Conservation (phyloP, 768 basidiomycete species). For the Harrya chromipes region DNA sequence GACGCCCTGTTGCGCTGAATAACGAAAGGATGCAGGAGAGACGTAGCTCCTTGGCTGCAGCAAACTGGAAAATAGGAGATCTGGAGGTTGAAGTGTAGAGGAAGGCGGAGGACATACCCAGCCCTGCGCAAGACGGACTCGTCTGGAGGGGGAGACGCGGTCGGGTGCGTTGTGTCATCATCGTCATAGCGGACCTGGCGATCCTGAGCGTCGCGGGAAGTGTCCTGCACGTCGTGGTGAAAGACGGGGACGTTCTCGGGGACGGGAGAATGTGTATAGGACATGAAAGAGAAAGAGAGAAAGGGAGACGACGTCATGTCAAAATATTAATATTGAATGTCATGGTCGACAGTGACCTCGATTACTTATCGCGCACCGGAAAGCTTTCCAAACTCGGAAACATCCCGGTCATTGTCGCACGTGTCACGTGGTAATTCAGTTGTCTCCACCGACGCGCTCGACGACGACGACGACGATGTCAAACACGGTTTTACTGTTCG, state of each 20-base stretch:
- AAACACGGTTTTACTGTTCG: conserved; percentile 51
- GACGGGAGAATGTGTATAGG: not conserved
- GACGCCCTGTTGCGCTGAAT: conserved; percentile 39
- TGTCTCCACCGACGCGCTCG: conserved; percentile 10
- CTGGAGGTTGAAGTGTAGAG: not conserved
- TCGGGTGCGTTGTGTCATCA: conserved; percentile 12
- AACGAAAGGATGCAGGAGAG: conserved; percentile 25
- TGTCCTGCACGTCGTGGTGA: not conserved
- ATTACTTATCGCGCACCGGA: not conserved
- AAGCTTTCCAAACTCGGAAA: conserved; percentile 2
- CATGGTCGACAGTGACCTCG: not conserved
- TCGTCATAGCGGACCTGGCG: conserved; percentile 4
- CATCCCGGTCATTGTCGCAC: not conserved
- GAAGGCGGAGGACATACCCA: conserved; percentile 40
- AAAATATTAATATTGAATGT: too few relatives aligned
- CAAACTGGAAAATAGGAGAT: conserved; percentile 38
- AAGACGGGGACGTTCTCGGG: conserved; percentile 1
- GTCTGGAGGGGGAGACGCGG: conserved; percentile 28
- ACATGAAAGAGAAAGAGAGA: conserved; percentile 10
- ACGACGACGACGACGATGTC: conserved; percentile 39
- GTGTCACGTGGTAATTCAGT: conserved; percentile 14
- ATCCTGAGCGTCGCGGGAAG: not conserved
- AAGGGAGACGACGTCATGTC: not conserved
- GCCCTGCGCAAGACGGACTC: conserved; percentile 49
- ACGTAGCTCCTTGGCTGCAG: conserved; percentile 53